These are phyloP conservation scores for Phymatotrichopsis omnivora DNA, from an alignment of 2,329 filamentous ascomycete genomes.

Conservation along the genomic window DNA sequence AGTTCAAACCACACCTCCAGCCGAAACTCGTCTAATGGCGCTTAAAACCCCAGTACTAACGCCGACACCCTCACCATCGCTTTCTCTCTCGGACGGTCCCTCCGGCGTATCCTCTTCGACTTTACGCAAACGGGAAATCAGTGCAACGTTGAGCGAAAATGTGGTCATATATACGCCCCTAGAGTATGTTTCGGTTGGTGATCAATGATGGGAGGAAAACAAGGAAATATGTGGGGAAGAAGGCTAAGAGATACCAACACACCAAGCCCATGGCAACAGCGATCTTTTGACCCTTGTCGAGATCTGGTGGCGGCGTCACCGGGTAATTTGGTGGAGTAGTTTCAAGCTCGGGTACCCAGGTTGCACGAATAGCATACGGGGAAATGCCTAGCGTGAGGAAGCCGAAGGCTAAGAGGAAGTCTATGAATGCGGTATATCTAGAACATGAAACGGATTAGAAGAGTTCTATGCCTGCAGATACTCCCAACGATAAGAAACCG, in stretches of 20 bases:
- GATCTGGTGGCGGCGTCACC: conserved; percentile 9
- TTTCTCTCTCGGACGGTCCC: not conserved
- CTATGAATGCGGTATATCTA: conserved; percentile 14
- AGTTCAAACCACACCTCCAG: too few species aligned
- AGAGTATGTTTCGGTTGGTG: too few species aligned
- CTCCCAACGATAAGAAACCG: not conserved
- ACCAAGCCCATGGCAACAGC: conserved; percentile 15
- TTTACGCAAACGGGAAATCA: not conserved
- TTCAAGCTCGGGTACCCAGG: conserved; percentile 5
- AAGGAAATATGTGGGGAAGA: too few species aligned
- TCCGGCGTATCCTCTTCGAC: not conserved
- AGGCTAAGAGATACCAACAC: conserved; percentile 13
- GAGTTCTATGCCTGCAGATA: too few species aligned
- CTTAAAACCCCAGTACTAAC: conserved; percentile 5
- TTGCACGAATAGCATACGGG: conserved; percentile 2
- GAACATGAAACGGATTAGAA: too few species aligned
- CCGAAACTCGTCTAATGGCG: too few species aligned
- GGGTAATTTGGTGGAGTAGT: conserved; percentile 14
- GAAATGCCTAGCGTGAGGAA: conserved; percentile 19
- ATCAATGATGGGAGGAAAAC: not conserved
- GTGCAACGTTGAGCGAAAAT: not conserved
- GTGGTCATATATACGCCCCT: not conserved
- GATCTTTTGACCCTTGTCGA: conserved; percentile 15
- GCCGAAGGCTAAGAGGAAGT: conserved; percentile 10
- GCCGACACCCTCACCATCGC: not conserved